Percentiles rank a stretch among this genome's conserved stretches.
Conservation (phyloP, 2,329 filamentous ascomycete genomes). For the Penicillium sp. region DNA sequence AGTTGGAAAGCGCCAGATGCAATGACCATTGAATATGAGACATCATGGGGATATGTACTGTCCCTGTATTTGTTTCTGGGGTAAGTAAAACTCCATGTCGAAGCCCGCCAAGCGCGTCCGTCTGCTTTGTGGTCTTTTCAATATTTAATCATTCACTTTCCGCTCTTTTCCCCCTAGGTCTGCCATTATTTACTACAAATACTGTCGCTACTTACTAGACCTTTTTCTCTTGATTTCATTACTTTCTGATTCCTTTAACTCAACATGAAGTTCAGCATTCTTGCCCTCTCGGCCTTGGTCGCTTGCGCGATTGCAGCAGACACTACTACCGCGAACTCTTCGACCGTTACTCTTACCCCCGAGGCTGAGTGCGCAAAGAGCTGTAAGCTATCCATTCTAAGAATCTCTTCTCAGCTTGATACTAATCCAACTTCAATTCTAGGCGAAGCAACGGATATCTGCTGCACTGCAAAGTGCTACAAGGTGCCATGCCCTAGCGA, state of each 20-base stretch:
- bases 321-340: slow-evolving; percentile 24
- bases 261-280: slow-evolving; percentile 43
- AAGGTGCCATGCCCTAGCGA: slow-evolving; percentile 53
- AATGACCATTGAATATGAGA: slow-evolving; percentile 16
- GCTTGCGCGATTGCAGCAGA: slow-evolving; percentile 43
- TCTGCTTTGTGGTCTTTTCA: background rate
- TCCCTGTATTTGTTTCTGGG: background rate
- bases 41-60: slow-evolving; percentile 10
- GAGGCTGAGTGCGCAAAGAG: slow-evolving; percentile 35
- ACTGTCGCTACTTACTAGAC: background rate
- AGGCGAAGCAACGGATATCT: slow-evolving; percentile 48
- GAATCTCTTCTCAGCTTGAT: background rate
- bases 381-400: slow-evolving; percentile 31
- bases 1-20: no score
- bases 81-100: no score
- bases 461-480: slow-evolving; percentile 53
- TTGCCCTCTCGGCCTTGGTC: slow-evolving; percentile 47
- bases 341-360: slow-evolving; percentile 35
- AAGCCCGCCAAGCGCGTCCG: background rate
- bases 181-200: background rate
- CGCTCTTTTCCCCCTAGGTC: background rate
- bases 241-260: slow-evolving; percentile 7
- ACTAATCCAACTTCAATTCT: background rate
- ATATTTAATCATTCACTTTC: slow-evolving; percentile 5
- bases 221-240: slow-evolving; percentile 6